Evolutionary conservation across 176 grass and related monocot genomes (phyloP).

Genomic region (Tillandsia leiboldiana): DNA sequence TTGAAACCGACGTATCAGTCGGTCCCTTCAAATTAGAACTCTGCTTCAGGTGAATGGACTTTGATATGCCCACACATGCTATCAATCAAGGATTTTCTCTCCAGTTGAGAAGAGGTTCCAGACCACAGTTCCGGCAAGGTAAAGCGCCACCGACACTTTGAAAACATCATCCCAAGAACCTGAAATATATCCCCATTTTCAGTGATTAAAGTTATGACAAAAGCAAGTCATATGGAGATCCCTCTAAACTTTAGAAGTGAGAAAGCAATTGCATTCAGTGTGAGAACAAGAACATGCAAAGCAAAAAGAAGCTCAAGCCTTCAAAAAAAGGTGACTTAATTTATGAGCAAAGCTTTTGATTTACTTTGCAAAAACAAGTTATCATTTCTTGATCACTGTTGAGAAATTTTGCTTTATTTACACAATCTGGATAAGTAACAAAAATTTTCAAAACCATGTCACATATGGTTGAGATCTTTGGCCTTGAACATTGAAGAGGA

Average conservation of each 20-base stretch:
- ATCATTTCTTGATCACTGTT: no score
- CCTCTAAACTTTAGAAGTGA: background rate
- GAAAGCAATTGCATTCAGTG: background rate
- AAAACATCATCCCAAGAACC: constrained; percentile 95
- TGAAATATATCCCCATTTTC: constrained; percentile 22
- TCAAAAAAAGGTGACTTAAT: no score
- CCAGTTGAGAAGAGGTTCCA: constrained; percentile 92
- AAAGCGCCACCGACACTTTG: constrained; percentile 64
- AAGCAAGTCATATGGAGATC: background rate
- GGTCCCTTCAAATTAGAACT: background rate
- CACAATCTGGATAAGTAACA: no score
- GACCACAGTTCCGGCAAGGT: constrained; percentile 73
- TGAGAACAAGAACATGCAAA: constrained; percentile 6
- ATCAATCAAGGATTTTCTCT: constrained; percentile 90
- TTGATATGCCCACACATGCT: background rate
- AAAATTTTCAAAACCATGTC: no score
- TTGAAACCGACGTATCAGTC: background rate
- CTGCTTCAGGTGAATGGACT: background rate
- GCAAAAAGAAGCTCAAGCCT: background rate
- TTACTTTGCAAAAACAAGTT: no score
- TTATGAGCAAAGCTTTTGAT: no score
- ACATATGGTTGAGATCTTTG: no score
- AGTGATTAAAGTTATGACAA: background rate
- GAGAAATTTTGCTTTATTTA: no score
- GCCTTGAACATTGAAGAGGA: no score